A percentile compares a stretch with the other conserved stretches of the same genome.
phyloP scores from a whole-genome alignment of 2,329 filamentous ascomycete genomes.

The Colletotrichum sojae region DNA sequence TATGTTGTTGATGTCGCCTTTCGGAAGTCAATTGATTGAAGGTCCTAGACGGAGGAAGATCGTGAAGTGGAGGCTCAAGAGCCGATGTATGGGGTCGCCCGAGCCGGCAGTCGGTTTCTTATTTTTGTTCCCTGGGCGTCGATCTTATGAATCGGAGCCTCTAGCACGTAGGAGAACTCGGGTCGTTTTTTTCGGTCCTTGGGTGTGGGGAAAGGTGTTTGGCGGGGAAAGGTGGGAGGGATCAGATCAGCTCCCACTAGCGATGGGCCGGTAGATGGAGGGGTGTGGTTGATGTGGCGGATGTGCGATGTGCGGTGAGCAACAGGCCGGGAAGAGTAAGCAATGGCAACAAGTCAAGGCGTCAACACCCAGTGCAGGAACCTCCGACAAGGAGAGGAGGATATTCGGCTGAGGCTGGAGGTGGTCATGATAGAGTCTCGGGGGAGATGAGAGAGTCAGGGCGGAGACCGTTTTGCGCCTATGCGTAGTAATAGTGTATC shows the following conservation, averaged over 20 bases:
- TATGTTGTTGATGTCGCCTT: conserved; percentile 37
- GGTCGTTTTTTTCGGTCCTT: conserved; percentile 20
- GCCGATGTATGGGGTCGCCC: conserved; percentile 2
- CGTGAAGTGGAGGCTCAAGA: not conserved
- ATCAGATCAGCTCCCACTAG: conserved; percentile 35
- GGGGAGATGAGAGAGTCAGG: conserved; percentile 17
- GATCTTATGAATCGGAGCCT: conserved; percentile 36
- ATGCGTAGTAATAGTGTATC: not conserved
- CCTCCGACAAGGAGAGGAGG: conserved; percentile 57
- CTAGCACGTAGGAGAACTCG: conserved; percentile 19
- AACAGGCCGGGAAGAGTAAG: not conserved
- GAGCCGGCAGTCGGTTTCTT: conserved; percentile 6
- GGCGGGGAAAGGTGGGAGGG: conserved; percentile 33
- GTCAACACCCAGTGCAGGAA: conserved; percentile 56
- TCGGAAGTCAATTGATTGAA: conserved; percentile 17
- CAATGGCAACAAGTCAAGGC: conserved; percentile 50
- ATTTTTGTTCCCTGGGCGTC: conserved; percentile 11
- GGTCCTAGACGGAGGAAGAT: not conserved
- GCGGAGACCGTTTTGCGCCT: conserved; percentile 20
- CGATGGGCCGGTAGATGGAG: conserved; percentile 29
- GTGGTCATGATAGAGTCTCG: conserved; percentile 55
- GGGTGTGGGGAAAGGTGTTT: conserved; percentile 32
- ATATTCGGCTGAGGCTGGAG: conserved; percentile 51
- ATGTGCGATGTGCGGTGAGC: conserved; percentile 30
- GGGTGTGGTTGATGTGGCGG: conserved; percentile 12